These are phyloP conservation scores for Claviceps arundinis DNA, from an alignment of 2,329 filamentous ascomycete species.

Conservation along the genomic window DNA sequence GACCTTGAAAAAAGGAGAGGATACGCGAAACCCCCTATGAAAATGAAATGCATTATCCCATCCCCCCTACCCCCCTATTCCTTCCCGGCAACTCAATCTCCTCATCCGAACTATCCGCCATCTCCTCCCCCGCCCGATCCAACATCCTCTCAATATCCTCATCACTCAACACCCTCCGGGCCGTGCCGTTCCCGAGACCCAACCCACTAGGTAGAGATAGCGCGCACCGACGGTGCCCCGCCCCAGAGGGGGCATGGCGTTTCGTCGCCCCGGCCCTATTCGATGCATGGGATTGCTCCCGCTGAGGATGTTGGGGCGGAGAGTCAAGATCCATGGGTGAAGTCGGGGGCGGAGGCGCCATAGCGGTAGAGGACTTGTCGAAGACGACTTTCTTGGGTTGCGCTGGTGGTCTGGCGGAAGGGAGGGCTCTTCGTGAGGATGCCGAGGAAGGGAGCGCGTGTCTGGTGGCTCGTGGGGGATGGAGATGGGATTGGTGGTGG, in stretches of 20 bases:
- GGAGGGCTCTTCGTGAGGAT: slow-evolving; percentile 37
- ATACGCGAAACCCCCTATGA: too few species aligned
- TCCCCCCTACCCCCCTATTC: slow-evolving; percentile 7
- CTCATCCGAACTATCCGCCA: slow-evolving; percentile 41
- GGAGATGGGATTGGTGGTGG: not conserved
- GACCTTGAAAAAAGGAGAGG: too few species aligned
- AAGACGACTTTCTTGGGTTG: slow-evolving; percentile 33
- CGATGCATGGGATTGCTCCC: slow-evolving; percentile 12
- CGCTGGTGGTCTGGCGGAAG: slow-evolving; percentile 31
- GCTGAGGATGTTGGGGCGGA: slow-evolving; percentile 17
- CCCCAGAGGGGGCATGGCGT: slow-evolving; percentile 20
- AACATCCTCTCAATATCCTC: slow-evolving; percentile 48
- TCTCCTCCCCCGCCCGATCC: slow-evolving; percentile 35
- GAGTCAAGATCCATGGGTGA: slow-evolving; percentile 35
- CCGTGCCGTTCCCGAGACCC: slow-evolving; percentile 24
- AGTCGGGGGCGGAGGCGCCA: slow-evolving; percentile 17
- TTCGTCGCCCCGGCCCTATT: slow-evolving; percentile 25
- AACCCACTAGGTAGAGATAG: slow-evolving; percentile 39
- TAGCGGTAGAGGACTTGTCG: slow-evolving; percentile 29
- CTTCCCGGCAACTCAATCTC: slow-evolving; percentile 38
- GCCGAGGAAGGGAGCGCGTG: slow-evolving; percentile 32
- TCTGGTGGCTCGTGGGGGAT: slow-evolving; percentile 9
- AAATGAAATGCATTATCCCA: too few species aligned
- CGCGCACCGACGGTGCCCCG: slow-evolving; percentile 27
- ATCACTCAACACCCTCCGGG: slow-evolving; percentile 29